These are phyloP conservation scores for Solanum phureja DNA, from an alignment of 257 asterid species.

Conservation along the genomic window DNA sequence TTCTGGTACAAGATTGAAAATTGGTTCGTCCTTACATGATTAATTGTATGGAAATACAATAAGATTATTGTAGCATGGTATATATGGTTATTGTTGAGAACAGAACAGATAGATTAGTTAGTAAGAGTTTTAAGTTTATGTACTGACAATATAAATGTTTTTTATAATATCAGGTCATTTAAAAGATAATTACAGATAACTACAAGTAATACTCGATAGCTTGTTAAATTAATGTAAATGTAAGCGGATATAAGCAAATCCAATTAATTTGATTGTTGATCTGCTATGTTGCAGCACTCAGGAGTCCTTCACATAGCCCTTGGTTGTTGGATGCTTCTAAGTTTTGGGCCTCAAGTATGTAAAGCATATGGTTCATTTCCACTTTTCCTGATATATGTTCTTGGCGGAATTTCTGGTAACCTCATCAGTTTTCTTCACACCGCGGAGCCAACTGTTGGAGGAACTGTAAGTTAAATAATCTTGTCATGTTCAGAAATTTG, in stretches of 20 bases:
- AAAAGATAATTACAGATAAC: neutral
- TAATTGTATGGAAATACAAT: neutral
- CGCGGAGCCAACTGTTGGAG: slow-evolving; percentile 69
- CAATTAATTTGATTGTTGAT: neutral
- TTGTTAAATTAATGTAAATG: neutral
- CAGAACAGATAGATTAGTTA: neutral
- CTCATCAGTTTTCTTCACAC: slow-evolving; percentile 74
- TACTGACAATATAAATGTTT: neutral
- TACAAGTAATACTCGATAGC: neutral
- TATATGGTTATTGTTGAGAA: neutral
- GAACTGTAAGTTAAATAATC: slow-evolving; percentile 39
- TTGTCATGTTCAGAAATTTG: neutral
- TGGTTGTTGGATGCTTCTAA: slow-evolving; percentile 61
- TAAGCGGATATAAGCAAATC: neutral
- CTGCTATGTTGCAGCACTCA: slow-evolving; percentile 49
- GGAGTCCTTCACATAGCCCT: slow-evolving; percentile 60
- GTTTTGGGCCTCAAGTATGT: slow-evolving; percentile 58
- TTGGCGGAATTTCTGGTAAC: slow-evolving; percentile 75
- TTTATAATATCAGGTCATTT: neutral
- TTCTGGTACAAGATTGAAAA: slow-evolving; percentile 81
- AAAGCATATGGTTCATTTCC: slow-evolving; percentile 49
- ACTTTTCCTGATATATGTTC: slow-evolving; percentile 55
- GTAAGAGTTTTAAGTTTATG: neutral
- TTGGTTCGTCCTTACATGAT: slow-evolving; percentile 57
- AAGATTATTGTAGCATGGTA: neutral